phyloP scores from a whole-genome alignment of 768 basidiomycete species.

The Termitomyces sp. region DNA sequence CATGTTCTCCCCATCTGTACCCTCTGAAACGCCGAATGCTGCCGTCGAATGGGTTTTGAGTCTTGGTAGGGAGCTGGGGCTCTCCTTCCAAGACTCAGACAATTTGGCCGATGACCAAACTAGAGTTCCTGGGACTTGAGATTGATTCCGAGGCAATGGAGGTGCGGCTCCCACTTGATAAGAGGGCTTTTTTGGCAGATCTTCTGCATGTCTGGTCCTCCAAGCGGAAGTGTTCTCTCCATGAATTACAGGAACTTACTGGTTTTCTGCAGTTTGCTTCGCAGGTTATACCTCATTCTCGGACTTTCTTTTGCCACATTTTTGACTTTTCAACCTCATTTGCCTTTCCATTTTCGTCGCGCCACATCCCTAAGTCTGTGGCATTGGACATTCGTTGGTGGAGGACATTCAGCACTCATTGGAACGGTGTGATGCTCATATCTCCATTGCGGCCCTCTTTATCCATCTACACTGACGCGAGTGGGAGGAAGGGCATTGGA shows the following conservation, averaged over 20 bases:
- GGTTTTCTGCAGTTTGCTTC: conserved; percentile 23
- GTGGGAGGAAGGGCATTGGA: conserved; percentile 20
- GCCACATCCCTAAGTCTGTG: conserved; percentile 22
- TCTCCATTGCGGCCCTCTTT: conserved; percentile 4
- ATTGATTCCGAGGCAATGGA: too few species aligned
- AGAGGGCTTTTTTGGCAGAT: too few species aligned
- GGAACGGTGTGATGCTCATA: conserved; percentile 27
- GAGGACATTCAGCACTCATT: conserved; percentile 20
- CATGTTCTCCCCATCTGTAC: neutral
- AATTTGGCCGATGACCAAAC: too few species aligned
- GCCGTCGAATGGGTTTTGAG: too few species aligned
- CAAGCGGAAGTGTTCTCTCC: neutral
- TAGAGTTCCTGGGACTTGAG: too few species aligned
- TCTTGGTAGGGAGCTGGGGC: too few species aligned
- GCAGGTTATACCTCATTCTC: conserved; percentile 29
- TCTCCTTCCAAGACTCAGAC: too few species aligned
- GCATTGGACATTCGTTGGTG: conserved; percentile 31
- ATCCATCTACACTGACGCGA: neutral
- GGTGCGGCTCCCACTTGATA: too few species aligned
- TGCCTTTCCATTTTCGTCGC: conserved; percentile 15
- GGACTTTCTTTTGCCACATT: conserved; percentile 25
- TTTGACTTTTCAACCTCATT: conserved; percentile 27
- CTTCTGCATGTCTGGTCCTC: neutral
- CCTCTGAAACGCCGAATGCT: neutral
- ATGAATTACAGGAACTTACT: conserved; percentile 8